These are phyloP conservation scores for Solanum bukasovii DNA, from an alignment of 257 asterid genomes.

Conservation along the genomic window DNA sequence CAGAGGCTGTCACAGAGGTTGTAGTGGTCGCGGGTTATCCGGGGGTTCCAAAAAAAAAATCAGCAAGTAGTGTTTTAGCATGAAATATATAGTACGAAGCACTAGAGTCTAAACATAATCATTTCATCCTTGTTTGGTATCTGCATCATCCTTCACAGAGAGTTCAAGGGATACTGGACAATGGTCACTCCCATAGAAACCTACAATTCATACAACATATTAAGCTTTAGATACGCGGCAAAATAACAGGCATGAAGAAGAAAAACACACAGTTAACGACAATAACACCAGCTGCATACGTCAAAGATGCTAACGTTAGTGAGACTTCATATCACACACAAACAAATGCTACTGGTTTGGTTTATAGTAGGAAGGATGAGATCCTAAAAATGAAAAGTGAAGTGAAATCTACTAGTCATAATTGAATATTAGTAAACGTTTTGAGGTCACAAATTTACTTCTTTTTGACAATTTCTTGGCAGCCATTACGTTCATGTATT, in stretches of 20 bases:
- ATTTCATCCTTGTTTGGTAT: conserved; percentile 13
- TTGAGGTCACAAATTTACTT: background rate
- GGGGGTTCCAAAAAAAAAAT: background rate
- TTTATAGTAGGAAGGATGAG: background rate
- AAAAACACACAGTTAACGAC: background rate
- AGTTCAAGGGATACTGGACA: conserved; percentile 83
- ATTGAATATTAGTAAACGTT: background rate
- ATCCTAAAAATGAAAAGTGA: background rate
- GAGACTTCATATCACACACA: background rate
- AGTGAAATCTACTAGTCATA: background rate
- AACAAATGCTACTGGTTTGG: background rate
- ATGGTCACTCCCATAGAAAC: conserved; percentile 96
- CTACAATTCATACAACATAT: conserved; percentile 24
- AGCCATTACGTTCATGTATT: background rate
- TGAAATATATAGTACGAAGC: background rate
- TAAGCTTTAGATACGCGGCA: background rate
- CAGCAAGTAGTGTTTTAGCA: background rate
- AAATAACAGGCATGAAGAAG: background rate
- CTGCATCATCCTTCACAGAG: conserved; percentile 19
- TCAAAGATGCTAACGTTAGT: background rate
- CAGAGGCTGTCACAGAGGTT: too few relatives aligned
- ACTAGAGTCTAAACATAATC: background rate
- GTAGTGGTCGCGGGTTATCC: background rate
- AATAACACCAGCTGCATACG: background rate
- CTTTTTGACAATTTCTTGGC: background rate